Percentiles rank a stretch among this genome's conserved stretches.
Conservation (phyloP, 1,284 basidiomycete species). For the Rhizopogon parksii region DNA sequence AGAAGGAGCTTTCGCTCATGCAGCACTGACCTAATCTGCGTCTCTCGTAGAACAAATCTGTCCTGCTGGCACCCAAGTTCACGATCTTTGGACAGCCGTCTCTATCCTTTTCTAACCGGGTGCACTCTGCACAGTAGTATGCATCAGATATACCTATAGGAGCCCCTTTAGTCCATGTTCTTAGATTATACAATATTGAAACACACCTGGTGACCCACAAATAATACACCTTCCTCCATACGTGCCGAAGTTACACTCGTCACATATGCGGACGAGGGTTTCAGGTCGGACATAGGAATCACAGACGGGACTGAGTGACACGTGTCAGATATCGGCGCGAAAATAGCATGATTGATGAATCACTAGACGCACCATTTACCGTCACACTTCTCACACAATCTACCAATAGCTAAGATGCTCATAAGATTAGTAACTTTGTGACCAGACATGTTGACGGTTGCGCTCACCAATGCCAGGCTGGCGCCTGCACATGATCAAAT, state of each 20-base stretch:
- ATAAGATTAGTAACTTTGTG: constrained; percentile 5
- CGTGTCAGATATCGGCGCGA: neutral
- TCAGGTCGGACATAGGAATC: constrained; percentile 99
- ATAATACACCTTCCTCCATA: constrained; percentile 97
- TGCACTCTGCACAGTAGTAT: constrained; percentile 97
- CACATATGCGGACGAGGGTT: constrained; percentile 95
- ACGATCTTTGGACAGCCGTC: constrained; percentile 99
- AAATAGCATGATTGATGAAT: neutral
- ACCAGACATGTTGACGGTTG: neutral
- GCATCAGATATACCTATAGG: constrained; percentile 87
- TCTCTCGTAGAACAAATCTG: constrained; percentile 85
- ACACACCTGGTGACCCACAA: constrained; percentile 84
- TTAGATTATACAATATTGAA: neutral
- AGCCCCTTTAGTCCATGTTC: neutral
- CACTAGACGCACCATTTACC: constrained; percentile 82
- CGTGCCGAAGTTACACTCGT: constrained; percentile 98
- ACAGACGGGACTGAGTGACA: constrained; percentile 80
- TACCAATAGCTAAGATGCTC: constrained; percentile 73
- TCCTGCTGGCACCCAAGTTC: constrained; percentile 86
- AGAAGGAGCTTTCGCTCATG: constrained; percentile 14
- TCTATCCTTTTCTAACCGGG: constrained; percentile 91
- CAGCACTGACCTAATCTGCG: constrained; percentile 55
- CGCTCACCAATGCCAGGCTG: constrained; percentile 89
- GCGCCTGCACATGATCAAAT: constrained; percentile 95
- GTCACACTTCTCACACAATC: constrained; percentile 98